Evolutionary conservation across 441 rosid genomes (phyloP).

Genomic region (Theobroma grandiflorum): DNA sequence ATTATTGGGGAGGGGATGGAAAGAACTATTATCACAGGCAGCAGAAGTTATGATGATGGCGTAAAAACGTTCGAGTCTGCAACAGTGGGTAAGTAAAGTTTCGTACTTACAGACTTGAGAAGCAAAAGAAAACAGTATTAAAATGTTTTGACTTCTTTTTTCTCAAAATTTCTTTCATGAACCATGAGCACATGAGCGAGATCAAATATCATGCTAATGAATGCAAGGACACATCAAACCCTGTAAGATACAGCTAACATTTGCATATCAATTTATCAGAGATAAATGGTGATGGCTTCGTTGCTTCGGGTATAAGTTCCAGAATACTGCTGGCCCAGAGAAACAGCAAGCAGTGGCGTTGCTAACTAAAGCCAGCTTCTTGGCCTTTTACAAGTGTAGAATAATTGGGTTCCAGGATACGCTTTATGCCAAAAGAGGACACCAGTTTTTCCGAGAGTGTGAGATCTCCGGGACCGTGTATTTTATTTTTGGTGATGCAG

Average conservation of each 20-base stretch:
- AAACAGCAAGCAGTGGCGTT: conserved; percentile 32
- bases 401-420: conserved; percentile 32
- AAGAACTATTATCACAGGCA: conserved; percentile 39
- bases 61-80: conserved; percentile 38
- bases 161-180: no score
- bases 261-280: conserved; percentile 1
- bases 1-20: conserved; percentile 44
- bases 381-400: conserved; percentile 22
- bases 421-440: conserved; percentile 9
- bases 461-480: conserved; percentile 21
- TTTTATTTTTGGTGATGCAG: conserved; percentile 27
- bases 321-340: conserved; percentile 29
- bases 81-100: conserved; percentile 33
- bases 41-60: conserved; percentile 42
- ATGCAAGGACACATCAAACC: neutral
- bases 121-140: neutral
- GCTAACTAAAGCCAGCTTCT: neutral
- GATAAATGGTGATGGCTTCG: conserved; percentile 30
- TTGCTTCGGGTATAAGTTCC: conserved; percentile 25
- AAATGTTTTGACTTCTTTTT: neutral
- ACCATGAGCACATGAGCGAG: neutral
- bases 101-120: neutral
- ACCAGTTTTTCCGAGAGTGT: conserved; percentile 18
- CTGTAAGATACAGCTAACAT: neutral
- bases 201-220: neutral